Evolutionary conservation across 306 rosid genomes (phyloP), one percentile per base, ranked within the genome.

Genomic region (Pyrus bretschneideri): DNA sequence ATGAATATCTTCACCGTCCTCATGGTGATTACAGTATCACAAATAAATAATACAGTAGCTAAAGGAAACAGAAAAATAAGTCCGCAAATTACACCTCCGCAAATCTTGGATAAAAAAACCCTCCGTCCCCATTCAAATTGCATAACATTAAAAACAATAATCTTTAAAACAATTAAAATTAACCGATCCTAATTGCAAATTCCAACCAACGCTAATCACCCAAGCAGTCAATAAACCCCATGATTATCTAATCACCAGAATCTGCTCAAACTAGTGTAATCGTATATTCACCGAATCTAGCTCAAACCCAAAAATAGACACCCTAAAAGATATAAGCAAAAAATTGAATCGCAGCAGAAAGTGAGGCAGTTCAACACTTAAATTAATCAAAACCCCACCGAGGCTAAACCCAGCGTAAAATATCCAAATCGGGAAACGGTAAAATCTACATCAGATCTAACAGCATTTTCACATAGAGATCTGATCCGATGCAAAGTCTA

Each of bases 381-480:
- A 35, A 44, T 44, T 3, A 45, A n/a, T 13, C 13, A 78, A 68
- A 33, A 15, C 70, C 73, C 74, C 5, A 14, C 23, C 10, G 29
- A 46, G 22, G 31, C 14, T 15, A 79, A 81, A 65, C 58, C 8
- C 11, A 18, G 7, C 1, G 11, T 4, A 17, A 44, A 82, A 76
- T n/a, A 83, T 29, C 11, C 21, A 55, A 81, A 88, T 42, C 79
- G n/a, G 67, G 9, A 9, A 78, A n/a, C 14, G n/a, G 29, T 46
- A 46, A 21, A 49, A 75, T 42, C 9, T 46, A 46, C 18, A 57
- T 12, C 92, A 90, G 96, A 90, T 90, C 97, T 88, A 82, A 31
- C 57, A 58, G 6, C 33, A 22, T 12, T 1, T 25, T 44, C 4
- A 65, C 19, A 62, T 29, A 18, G 40, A 76, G 74, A 62, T 17